Percentiles rank a stretch among this genome's conserved stretches.
Conservation (phyloP, 768 basidiomycete genomes). For the Suillus subaureus region DNA sequence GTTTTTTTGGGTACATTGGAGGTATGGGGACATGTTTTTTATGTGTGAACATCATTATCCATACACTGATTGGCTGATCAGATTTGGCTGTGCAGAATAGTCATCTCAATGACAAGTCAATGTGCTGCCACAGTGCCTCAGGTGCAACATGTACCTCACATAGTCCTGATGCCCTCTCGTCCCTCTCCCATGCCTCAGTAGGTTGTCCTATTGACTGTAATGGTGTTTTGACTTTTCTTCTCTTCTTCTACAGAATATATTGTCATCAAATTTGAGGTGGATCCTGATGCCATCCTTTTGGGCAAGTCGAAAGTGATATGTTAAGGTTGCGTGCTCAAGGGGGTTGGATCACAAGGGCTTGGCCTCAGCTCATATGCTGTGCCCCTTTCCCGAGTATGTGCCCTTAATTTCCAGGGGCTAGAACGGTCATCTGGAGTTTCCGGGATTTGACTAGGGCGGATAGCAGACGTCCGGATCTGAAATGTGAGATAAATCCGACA, state of each 20-base stretch:
- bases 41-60: neutral
- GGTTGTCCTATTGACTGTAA: neutral
- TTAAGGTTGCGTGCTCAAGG: no score
- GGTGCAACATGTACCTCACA: neutral
- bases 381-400: no score
- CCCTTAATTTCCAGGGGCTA: no score
- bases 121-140: neutral
- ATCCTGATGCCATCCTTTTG: neutral
- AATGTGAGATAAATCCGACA: no score
- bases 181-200: neutral
- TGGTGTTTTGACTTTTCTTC: neutral
- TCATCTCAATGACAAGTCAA: no score
- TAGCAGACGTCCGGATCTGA: no score
- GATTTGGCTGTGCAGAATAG: neutral
- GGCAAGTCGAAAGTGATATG: neutral
- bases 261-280: no score
- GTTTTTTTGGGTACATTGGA: neutral
- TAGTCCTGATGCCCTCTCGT: neutral
- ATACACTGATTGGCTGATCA: neutral
- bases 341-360: no score
- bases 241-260: neutral
- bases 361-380: no score
- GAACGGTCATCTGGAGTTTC: no score
- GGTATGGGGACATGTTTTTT: neutral
- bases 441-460: no score